Evolutionary conservation across 139 green algal species (phyloP).

Genomic region (Closterium sp.): DNA sequence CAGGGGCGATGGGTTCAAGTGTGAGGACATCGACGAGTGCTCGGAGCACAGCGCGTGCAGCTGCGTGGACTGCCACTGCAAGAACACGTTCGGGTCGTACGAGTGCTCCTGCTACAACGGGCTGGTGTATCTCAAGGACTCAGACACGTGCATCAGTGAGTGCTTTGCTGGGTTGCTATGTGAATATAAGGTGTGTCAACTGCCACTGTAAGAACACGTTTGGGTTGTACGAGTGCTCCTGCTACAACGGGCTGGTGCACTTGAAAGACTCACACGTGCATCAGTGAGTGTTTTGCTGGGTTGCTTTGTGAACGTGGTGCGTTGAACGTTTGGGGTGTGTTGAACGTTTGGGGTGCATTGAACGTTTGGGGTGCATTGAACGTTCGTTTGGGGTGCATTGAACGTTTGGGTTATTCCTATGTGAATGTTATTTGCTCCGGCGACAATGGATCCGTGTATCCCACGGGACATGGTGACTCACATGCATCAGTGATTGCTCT

Average conservation of each 20-base stretch:
- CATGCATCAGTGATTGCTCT: no score
- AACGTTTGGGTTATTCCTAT: no score
- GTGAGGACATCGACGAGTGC: slow-evolving; percentile 58
- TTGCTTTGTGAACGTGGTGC: no score
- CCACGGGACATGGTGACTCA: slow-evolving; percentile 4
- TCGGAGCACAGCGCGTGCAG: slow-evolving; percentile 40
- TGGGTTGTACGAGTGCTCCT: slow-evolving; percentile 47
- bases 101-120: slow-evolving; percentile 41
- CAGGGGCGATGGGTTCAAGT: slow-evolving; percentile 7
- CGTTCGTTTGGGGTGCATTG: no score
- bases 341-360: no score
- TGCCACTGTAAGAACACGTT: slow-evolving; percentile 44
- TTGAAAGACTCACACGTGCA: no score
- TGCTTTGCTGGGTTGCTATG: not conserved
- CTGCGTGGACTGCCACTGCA: slow-evolving; percentile 44
- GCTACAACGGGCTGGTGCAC: no score
- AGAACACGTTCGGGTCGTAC: slow-evolving; percentile 39
- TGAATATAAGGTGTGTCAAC: slow-evolving; percentile 1
- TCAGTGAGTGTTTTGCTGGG: no score
- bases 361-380: no score
- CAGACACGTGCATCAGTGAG: slow-evolving; percentile 48
- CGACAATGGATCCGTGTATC: no score
- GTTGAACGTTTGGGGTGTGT: no score
- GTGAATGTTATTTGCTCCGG: no score
- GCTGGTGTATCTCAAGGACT: slow-evolving; percentile 12